Evolutionary conservation across 2,329 filamentous ascomycete genomes (phyloP).

Genomic region (Venturia pyrina): DNA sequence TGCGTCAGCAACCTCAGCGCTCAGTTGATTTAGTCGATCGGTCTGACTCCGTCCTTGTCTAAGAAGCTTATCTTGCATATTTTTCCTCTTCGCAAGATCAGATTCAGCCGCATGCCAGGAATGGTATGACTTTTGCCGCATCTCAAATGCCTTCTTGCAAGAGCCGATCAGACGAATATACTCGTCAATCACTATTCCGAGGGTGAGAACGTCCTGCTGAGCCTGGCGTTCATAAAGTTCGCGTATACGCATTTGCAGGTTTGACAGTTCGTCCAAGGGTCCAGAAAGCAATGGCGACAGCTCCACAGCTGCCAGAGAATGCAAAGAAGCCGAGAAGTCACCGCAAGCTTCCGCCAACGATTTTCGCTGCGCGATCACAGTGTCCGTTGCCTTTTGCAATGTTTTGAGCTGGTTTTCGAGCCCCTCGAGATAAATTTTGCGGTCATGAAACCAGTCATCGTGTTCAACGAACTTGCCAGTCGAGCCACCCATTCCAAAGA

Average conservation of each 20-base stretch:
- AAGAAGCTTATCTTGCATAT: constrained; percentile 86
- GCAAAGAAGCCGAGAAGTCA: constrained; percentile 88
- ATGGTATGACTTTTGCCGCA: constrained; percentile 92
- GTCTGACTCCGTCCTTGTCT: constrained; percentile 92
- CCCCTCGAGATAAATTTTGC: constrained; percentile 86
- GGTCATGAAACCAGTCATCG: constrained; percentile 99
- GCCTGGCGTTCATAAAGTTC: constrained; percentile 96
- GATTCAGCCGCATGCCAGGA: constrained; percentile 87
- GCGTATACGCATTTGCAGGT: constrained; percentile 84
- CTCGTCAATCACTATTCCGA: constrained; percentile 96
- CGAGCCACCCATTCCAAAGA: constrained; percentile 68
- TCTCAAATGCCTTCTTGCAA: constrained; percentile 84
- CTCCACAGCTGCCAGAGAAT: constrained; percentile 85
- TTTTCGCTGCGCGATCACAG: constrained; percentile 84
- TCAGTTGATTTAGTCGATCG: constrained; percentile 84
- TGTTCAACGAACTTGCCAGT: constrained; percentile 89
- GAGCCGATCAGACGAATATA: constrained; percentile 94
- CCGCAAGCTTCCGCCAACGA: constrained; percentile 85
- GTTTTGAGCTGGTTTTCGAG: constrained; percentile 85
- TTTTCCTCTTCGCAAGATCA: constrained; percentile 81
- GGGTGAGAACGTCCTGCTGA: constrained; percentile 89
- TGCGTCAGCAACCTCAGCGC: constrained; percentile 87
- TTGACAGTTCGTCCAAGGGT: constrained; percentile 82
- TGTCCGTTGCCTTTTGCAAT: constrained; percentile 86
- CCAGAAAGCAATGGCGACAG: constrained; percentile 79